A percentile compares a stretch with the other conserved stretches of the same genome.
These are phyloP conservation scores for Globisporangium heterothallicum DNA, from an alignment of 352 stramenopile species.

Conservation along the genomic window DNA sequence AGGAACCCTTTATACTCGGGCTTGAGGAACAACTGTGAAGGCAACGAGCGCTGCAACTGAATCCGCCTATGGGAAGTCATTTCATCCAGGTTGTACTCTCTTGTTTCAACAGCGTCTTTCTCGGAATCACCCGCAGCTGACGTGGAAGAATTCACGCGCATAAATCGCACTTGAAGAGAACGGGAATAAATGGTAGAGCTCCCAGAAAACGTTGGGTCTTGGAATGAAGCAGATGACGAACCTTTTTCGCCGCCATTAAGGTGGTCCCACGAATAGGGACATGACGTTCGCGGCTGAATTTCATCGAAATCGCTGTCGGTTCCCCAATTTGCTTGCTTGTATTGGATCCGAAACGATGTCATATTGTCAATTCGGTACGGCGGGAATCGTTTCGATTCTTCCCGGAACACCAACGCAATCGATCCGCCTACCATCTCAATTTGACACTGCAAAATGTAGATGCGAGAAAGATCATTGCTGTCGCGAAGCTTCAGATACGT, in stretches of 20 bases:
- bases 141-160: constrained; percentile 80
- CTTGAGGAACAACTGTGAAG: constrained; percentile 72
- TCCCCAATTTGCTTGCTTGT: constrained; percentile 77
- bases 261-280: constrained; percentile 84
- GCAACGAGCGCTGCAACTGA: constrained; percentile 76
- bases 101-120: constrained; percentile 80
- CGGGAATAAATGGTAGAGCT: constrained; percentile 51
- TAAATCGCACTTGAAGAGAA: constrained; percentile 83
- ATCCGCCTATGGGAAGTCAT: constrained; percentile 79
- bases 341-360: constrained; percentile 86
- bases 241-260: constrained; percentile 61
- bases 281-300: constrained; percentile 61
- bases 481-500: constrained; percentile 84
- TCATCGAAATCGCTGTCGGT: constrained; percentile 73
- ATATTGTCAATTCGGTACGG: constrained; percentile 91
- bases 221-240: constrained; percentile 46
- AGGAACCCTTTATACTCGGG: constrained; percentile 77
- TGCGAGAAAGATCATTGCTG: constrained; percentile 54
- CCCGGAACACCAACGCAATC: constrained; percentile 77
- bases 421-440: constrained; percentile 84
- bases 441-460: constrained; percentile 88
- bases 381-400: constrained; percentile 82
- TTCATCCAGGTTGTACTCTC: constrained; percentile 85
- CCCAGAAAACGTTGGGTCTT: constrained; percentile 63
- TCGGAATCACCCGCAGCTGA: constrained; percentile 41